Evolutionary conservation across 768 basidiomycete genomes (phyloP).

Genomic region (Polyporus arcularius): DNA sequence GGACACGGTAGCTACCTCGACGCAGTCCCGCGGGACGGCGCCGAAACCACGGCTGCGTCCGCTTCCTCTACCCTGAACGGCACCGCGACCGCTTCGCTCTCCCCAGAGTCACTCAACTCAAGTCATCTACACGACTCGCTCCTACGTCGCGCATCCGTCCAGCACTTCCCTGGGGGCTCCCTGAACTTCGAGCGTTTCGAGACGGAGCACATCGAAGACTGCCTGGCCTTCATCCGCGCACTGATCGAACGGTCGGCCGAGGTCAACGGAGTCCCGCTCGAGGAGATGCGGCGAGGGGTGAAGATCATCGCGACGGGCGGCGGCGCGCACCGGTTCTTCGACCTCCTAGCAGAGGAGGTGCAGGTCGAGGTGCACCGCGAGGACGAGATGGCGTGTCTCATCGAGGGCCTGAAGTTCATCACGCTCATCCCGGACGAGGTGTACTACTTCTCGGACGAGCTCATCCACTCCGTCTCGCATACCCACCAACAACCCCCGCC

Average conservation of each 20-base stretch:
- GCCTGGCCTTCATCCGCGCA: slow-evolving; percentile 83
- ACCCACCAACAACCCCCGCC: slow-evolving; percentile 21
- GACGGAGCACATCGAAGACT: slow-evolving; percentile 82
- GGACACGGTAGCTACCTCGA: slow-evolving; percentile 10
- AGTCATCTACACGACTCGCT: slow-evolving; percentile 61
- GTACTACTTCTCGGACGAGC: slow-evolving; percentile 97
- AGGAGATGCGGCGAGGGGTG: slow-evolving; percentile 88
- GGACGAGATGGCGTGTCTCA: slow-evolving; percentile 99
- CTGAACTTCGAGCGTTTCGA: slow-evolving; percentile 98
- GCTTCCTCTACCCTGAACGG: slow-evolving; percentile 19
- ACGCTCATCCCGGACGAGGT: slow-evolving; percentile 95
- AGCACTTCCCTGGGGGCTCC: slow-evolving; percentile 92
- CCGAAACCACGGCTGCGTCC: slow-evolving; percentile 9
- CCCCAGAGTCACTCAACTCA: slow-evolving; percentile 35
- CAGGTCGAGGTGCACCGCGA: slow-evolving; percentile 86
- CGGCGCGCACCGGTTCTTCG: slow-evolving; percentile 93
- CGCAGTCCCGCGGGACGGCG: not conserved
- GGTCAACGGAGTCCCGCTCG: slow-evolving; percentile 84
- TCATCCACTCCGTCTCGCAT: slow-evolving; percentile 70
- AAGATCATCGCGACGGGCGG: slow-evolving; percentile 99
- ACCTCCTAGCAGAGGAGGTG: slow-evolving; percentile 70
- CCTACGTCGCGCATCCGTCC: slow-evolving; percentile 67
- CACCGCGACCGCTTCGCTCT: slow-evolving; percentile 38
- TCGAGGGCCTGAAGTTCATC: slow-evolving; percentile 94
- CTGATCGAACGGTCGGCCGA: slow-evolving; percentile 86